These are phyloP conservation scores for Thozetella sp. DNA, from an alignment of 495 filamentous ascomycete species.

Conservation along the genomic window DNA sequence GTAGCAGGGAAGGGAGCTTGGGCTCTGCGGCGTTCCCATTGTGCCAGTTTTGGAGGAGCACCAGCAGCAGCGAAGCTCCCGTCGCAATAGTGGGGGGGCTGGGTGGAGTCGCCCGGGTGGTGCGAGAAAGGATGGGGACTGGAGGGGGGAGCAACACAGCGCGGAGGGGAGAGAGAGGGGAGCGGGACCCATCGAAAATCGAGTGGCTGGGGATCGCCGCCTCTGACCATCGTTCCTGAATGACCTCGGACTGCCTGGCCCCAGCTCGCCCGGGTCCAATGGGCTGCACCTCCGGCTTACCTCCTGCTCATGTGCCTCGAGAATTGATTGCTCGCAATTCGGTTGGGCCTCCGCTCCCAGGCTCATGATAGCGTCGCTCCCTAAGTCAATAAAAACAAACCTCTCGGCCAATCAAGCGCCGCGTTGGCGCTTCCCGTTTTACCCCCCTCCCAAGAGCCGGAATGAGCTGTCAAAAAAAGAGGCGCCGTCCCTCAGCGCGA, in stretches of 20 bases:
- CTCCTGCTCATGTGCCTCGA: neutral
- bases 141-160: neutral
- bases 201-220: conserved; percentile 12
- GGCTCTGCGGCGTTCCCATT: neutral
- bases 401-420: conserved; percentile 6
- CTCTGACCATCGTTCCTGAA: neutral
- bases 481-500: no score
- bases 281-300: no score
- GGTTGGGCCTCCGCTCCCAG: neutral
- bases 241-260: neutral
- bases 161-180: neutral
- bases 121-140: neutral
- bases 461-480: no score
- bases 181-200: conserved; percentile 5
- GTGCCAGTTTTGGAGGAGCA: no score
- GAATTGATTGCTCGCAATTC: neutral
- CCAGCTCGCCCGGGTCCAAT: no score
- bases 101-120: no score
- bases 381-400: neutral
- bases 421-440: neutral
- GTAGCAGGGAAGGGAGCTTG: conserved; percentile 1
- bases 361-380: neutral
- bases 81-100: no score
- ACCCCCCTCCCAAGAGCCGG: no score
- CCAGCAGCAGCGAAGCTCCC: no score